Evolutionary conservation across 2,329 filamentous ascomycete genomes (phyloP).

Genomic region (Trichophyton simii): DNA sequence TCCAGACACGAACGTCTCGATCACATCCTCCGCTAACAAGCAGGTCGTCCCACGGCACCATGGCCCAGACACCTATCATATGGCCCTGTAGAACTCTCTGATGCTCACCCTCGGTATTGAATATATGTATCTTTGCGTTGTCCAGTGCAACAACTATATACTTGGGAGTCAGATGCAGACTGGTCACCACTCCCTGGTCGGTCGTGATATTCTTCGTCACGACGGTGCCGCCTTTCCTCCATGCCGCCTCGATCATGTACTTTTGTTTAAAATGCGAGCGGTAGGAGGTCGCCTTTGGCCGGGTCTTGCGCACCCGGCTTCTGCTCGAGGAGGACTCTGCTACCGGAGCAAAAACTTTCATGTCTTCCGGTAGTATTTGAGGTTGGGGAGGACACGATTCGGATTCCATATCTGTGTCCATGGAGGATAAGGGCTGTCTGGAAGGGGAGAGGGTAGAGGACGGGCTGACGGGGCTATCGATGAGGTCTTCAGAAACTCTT

Average conservation of each 20-base stretch:
- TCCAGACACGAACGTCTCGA: conserved; percentile 92
- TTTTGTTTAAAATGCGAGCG: conserved; percentile 96
- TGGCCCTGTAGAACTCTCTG: conserved; percentile 86
- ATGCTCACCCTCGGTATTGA: conserved; percentile 78
- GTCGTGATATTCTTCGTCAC: conserved; percentile 82
- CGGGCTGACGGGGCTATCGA: conserved; percentile 34
- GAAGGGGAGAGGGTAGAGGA: conserved; percentile 26
- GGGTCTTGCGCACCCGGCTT: conserved; percentile 28
- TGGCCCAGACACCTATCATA: conserved; percentile 99
- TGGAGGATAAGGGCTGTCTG: not conserved
- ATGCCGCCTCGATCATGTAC: conserved; percentile 93
- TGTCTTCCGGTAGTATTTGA: not conserved
- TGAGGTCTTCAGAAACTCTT: conserved; percentile 37
- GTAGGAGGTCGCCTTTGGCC: conserved; percentile 64
- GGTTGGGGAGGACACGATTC: not conserved
- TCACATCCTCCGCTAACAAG: conserved; percentile 94
- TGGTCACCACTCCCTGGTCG: conserved; percentile 93
- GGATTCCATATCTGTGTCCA: not conserved
- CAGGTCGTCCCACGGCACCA: conserved; percentile 95
- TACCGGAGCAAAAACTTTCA: not conserved
- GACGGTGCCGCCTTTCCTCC: conserved; percentile 80
- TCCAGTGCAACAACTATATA: conserved; percentile 97
- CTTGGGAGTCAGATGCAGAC: conserved; percentile 80
- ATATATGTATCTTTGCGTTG: conserved; percentile 97
- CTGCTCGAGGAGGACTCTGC: not conserved